Base-by-base conservation (phyloP, 805 yeast genomes). In the Metschnikowia borealis region DNA sequence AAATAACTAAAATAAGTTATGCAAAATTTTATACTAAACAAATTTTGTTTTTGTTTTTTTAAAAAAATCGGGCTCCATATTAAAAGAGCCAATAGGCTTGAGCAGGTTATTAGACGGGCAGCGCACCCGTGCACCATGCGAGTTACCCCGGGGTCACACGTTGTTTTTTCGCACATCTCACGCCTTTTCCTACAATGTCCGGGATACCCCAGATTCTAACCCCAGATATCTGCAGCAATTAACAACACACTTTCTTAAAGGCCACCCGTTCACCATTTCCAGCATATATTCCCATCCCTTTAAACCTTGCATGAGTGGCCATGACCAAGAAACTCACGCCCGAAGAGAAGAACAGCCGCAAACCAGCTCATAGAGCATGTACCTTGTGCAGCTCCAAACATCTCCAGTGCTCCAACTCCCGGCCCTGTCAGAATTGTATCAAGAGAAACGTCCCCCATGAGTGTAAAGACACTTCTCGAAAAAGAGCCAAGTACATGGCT, bases 391-490 rank as follows among this genome's bases (percentile, higher is more conserved):
- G 85, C 61, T 67, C 75, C 23, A 86, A 86, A 55, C 94, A 85
- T 59, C 71, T 86, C 13, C 91, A 85, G 57, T 86, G 92, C 63
- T 87, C 85, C 53, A 68, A 78, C 50, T 73, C 76, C 26, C 68
- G 94, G 50, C 92, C 94, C 0, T 86, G 92, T 59, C 75, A 75
- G 55, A 86, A 86, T 62, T 86, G 94, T 66, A 58, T 74, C 18
- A 85, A 85, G 61, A 66, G 91, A 50, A 80, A 81, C 20, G 62
- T 81, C n/a, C 77, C 70, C 1, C 77, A 72, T 48, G 59, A 71
- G 11, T 86, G 94, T 63, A 69, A 67, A 35, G 87, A 85, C 61
- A 79, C 82, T 5, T 76, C 74, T 36, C 64, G 89, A 26, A 83
- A 81, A 60, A 58, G 75, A 43, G 80, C 79, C 8, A 71, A 72